Conservation (phyloP, 2,329 filamentous ascomycete species). For the Epichloe hybrida region DNA sequence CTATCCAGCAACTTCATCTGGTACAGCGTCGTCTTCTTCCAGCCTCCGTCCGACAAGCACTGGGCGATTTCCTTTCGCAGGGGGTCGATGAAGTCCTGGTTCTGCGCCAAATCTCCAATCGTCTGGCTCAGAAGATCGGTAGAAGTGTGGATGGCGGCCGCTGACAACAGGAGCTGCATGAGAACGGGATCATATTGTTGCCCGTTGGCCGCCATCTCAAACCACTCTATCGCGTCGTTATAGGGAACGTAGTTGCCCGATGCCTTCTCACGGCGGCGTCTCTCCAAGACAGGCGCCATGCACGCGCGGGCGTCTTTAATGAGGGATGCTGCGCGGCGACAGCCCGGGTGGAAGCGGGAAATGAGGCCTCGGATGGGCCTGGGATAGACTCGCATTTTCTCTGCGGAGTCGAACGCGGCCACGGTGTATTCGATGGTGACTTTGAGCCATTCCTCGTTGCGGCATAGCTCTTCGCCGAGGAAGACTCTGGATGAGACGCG, state of each 20-base stretch:
- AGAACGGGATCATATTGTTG: constrained; percentile 5
- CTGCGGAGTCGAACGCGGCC: constrained; percentile 18
- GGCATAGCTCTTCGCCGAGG: constrained; percentile 24
- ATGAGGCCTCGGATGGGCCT: constrained; percentile 30
- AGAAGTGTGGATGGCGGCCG: constrained; percentile 42
- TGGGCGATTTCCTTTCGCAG: constrained; percentile 28
- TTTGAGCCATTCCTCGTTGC: constrained; percentile 31
- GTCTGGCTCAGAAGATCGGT: constrained; percentile 14
- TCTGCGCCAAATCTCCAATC: constrained; percentile 23
- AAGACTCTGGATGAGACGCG: constrained; percentile 20
- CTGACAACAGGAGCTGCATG: constrained; percentile 16
- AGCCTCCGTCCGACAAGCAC: not conserved
- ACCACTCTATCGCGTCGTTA: constrained; percentile 40
- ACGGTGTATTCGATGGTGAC: constrained; percentile 27
- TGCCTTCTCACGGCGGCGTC: not conserved
- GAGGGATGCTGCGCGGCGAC: not conserved
- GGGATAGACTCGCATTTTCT: constrained; percentile 26
- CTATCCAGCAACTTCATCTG: constrained; percentile 31
- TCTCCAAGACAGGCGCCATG: not conserved
- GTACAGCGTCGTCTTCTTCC: constrained; percentile 7
- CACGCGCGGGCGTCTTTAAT: not conserved
- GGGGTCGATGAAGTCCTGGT: constrained; percentile 20
- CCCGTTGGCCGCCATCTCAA: constrained; percentile 28
- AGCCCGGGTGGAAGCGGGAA: not conserved
- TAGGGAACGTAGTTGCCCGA: constrained; percentile 16